Conservation (phyloP, 805 yeast genomes). For the Metschnikowia proteae region DNA sequence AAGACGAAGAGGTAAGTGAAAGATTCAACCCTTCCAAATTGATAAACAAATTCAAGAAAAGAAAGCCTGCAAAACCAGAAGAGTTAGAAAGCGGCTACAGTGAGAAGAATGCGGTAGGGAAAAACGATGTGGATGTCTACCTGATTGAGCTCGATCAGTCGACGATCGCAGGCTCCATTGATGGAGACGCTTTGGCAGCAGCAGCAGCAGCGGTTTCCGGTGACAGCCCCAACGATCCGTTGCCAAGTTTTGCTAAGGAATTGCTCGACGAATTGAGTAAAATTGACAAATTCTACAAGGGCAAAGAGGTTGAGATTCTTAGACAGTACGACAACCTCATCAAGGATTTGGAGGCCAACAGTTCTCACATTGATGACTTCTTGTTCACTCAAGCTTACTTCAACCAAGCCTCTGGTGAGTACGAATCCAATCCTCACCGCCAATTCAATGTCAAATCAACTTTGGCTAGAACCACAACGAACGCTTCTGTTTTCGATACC, state of each 20-base stretch:
- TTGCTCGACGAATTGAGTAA: conserved; percentile 48
- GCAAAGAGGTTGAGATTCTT: conserved; percentile 45
- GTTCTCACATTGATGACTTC: conserved; percentile 25
- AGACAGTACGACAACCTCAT: conserved; percentile 44
- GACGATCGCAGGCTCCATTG: conserved; percentile 16
- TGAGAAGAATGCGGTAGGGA: conserved; percentile 2
- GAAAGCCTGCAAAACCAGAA: conserved; percentile 7
- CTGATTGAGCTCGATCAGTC: conserved; percentile 20
- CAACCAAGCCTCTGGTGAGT: conserved; percentile 5
- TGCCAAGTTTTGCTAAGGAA: conserved; percentile 44
- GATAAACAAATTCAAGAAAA: conserved; percentile 18
- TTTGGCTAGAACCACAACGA: conserved; percentile 21
- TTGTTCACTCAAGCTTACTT: conserved; percentile 25
- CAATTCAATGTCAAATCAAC: conserved; percentile 20
- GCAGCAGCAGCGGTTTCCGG: conserved; percentile 11
- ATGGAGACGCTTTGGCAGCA: conserved; percentile 11
- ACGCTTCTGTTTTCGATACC: conserved; percentile 27
- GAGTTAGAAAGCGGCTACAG: conserved; percentile 6
- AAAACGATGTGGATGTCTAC: conserved; percentile 9
- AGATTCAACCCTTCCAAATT: conserved; percentile 17
- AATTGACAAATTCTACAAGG: conserved; percentile 49
- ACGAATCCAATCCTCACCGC: conserved; percentile 19
- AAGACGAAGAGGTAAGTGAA: conserved; percentile 8
- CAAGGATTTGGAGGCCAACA: conserved; percentile 41
- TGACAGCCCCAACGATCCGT: conserved; percentile 22